A percentile compares a stretch with the other conserved stretches of the same genome.
Conservation (phyloP, 352 stramenopile genomes). For the Saprolegnia parasitica region DNA sequence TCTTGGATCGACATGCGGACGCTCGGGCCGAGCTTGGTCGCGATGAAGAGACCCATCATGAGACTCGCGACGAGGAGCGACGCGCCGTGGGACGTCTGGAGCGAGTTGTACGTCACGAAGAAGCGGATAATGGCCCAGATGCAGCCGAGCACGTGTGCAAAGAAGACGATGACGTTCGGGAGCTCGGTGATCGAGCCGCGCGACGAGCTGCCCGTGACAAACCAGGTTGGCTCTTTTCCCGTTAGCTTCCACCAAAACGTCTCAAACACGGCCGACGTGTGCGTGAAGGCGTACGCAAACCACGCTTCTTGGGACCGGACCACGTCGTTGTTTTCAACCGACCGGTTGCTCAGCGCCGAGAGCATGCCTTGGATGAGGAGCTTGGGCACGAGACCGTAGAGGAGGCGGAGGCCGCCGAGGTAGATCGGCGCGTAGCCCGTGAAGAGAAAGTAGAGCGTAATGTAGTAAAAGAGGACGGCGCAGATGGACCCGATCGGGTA, state of each 20-base stretch:
- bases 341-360: slow-evolving; percentile 67
- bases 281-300: slow-evolving; percentile 80
- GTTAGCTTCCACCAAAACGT: slow-evolving; percentile 82
- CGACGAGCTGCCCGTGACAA: slow-evolving; percentile 57
- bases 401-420: slow-evolving; percentile 62
- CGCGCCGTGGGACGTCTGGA: slow-evolving; percentile 64
- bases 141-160: slow-evolving; percentile 60
- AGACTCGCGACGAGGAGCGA: slow-evolving; percentile 65
- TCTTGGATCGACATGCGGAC: slow-evolving; percentile 84
- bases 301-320: slow-evolving; percentile 73
- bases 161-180: slow-evolving; percentile 81
- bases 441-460: slow-evolving; percentile 83
- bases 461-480: slow-evolving; percentile 79
- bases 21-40: slow-evolving; percentile 65
- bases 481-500: slow-evolving; percentile 74
- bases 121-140: slow-evolving; percentile 78
- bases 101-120: slow-evolving; percentile 70
- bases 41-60: slow-evolving; percentile 72
- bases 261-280: slow-evolving; percentile 66
- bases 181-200: slow-evolving; percentile 66
- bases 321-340: slow-evolving; percentile 76
- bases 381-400: slow-evolving; percentile 63
- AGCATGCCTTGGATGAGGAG: slow-evolving; percentile 67
- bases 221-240: slow-evolving; percentile 62
- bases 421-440: slow-evolving; percentile 79